phyloP scores from a whole-genome alignment of 345 rosid genomes.

The Salix caprea region DNA sequence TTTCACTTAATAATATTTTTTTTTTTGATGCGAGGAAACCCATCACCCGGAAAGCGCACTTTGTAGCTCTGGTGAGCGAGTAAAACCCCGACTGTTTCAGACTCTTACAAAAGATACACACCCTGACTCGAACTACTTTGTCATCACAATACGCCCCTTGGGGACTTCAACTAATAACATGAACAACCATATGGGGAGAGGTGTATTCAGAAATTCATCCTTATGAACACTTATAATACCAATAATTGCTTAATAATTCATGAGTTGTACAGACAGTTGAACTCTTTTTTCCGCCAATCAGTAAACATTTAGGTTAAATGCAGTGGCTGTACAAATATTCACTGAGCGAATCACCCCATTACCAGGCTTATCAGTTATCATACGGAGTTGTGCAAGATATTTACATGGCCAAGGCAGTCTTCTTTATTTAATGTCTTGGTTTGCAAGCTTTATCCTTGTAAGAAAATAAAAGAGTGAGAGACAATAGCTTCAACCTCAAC shows the following conservation, averaged over 20 bases:
- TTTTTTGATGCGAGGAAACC: too few species aligned
- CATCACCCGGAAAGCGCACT: too few species aligned
- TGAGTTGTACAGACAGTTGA: not conserved
- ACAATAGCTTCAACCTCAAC: not conserved
- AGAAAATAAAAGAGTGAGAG: not conserved
- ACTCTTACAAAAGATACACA: rapidly evolving
- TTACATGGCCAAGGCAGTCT: not conserved
- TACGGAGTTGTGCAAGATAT: not conserved
- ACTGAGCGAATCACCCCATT: not conserved
- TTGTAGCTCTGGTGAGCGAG: too few species aligned
- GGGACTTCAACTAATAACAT: too few species aligned
- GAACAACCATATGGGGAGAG: not conserved
- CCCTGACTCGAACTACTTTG: too few species aligned
- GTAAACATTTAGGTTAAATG: not conserved
- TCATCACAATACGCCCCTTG: too few species aligned
- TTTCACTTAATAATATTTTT: not conserved
- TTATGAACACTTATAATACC: not conserved
- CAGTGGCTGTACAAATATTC: not conserved
- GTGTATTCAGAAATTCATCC: not conserved
- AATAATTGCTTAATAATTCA: not conserved
- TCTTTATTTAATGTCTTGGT: not conserved
- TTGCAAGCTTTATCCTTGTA: not conserved
- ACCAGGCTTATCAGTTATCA: not conserved
- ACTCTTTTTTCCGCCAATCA: not conserved
- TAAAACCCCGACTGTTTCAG: too few species aligned